Conservation (phyloP, 2,329 filamentous ascomycete species). For the Nemania serpens region DNA sequence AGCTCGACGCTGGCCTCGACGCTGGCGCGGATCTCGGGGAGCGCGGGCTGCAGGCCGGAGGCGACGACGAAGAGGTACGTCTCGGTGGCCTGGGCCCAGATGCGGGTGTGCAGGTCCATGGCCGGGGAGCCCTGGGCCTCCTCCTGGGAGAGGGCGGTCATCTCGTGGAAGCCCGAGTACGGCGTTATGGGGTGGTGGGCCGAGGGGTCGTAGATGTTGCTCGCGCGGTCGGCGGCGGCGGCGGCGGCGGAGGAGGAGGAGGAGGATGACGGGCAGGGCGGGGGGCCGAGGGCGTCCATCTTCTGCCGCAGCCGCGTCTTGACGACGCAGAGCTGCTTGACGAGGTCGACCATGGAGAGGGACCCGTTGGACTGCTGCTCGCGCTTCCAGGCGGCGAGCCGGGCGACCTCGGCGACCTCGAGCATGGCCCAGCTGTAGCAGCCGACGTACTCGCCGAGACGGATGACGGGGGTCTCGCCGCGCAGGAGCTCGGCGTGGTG, state of each 20-base stretch:
- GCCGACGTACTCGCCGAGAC: conserved; percentile 58
- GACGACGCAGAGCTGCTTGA: conserved; percentile 30
- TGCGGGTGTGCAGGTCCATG: conserved; percentile 31
- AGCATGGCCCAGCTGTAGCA: conserved; percentile 62
- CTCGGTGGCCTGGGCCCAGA: conserved; percentile 38
- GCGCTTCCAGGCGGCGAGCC: conserved; percentile 61
- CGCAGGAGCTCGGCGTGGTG: conserved; percentile 49
- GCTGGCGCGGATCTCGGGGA: conserved; percentile 30
- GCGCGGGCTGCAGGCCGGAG: conserved; percentile 32
- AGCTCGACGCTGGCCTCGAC: conserved; percentile 31
- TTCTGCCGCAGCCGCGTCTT: conserved; percentile 22
- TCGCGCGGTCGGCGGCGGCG: neutral
- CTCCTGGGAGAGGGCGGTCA: conserved; percentile 13
- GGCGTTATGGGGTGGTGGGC: conserved; percentile 25
- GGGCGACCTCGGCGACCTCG: conserved; percentile 58
- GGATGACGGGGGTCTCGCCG: conserved; percentile 42
- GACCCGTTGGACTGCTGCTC: conserved; percentile 48
- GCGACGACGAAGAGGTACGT: conserved; percentile 35
- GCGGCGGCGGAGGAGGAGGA: too few species aligned
- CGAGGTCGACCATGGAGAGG: conserved; percentile 46
- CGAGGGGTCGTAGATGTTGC: conserved; percentile 23
- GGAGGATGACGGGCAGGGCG: neutral
- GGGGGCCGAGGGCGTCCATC: conserved; percentile 14
- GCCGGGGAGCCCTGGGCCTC: conserved; percentile 20
- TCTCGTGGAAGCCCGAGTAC: conserved; percentile 27